Evolutionary conservation across 2,329 filamentous ascomycete species (phyloP), one percentile per base, ranked within the genome.

Genomic region (Coleophoma cylindrospora): DNA sequence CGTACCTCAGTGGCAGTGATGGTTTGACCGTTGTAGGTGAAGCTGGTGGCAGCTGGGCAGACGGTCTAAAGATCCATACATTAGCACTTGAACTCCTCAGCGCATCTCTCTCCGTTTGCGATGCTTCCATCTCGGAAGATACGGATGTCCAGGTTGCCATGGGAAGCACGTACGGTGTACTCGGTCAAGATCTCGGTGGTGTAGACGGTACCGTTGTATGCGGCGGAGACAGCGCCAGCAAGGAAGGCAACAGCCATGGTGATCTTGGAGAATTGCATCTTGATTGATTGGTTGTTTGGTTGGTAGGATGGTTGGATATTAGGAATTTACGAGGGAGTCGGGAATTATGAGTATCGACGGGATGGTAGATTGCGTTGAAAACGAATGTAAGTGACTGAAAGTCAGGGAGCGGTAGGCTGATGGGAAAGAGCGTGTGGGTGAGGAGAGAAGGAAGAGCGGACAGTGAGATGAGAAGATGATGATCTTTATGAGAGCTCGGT

Each of bases 1-100:
- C 68, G 59, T 67, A 77, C 74, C 59, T 67, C 68, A 55, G 72
- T 73, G 55, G 78, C 71, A 54, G 70, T 75, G 68, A 76, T 76
- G 58, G 76, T 79, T 50, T 70, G 59, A 53, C 65, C 65, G 54
- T 69, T 69, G 64, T 72, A 67, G 45, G 70, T 68, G 54, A 80
- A 58, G 45, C 66, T 65, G 50, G 78, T 80, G 43, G 77, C 62
- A 52, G 60, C 63, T 8, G 78, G 75, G 73, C 78, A 81, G 69
- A 70, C 76, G 53, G 73, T 79, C 41, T 44, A 15, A 33, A 33
- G 13, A 57, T 22, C 13, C 8, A 41, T 13, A 15, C 12, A 15
- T 41, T 17, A 41, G 38, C n/a, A 7, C 37, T 27, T 27, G 27
- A 27, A 27, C 9, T 27, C 27, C 27, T 27, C 27, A 10, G 4